Conservation (phyloP, 306 rosid species). For the Dicorynia guianensis region DNA sequence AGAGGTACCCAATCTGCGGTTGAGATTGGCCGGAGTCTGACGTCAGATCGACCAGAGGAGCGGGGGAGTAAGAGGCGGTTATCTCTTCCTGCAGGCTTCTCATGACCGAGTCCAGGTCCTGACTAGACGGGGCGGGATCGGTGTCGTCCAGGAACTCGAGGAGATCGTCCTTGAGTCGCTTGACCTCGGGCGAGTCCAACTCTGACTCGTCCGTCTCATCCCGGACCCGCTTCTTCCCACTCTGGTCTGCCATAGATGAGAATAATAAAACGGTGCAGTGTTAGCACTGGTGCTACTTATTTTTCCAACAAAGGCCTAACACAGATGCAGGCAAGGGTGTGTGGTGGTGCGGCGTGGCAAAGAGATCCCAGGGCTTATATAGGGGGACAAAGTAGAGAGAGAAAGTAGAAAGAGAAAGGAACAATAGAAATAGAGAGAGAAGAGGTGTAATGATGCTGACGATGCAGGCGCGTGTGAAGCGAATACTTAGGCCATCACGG, state of each 20-base stretch:
- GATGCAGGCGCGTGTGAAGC: conserved; percentile 81
- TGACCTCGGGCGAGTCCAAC: conserved; percentile 63
- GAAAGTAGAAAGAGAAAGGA: conserved; percentile 46
- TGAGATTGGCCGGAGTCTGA: conserved; percentile 71
- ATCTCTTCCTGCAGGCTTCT: conserved; percentile 84
- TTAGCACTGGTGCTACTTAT: not conserved
- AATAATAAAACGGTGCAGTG: not conserved
- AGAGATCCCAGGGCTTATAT: conserved; percentile 52
- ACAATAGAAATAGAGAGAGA: conserved; percentile 26
- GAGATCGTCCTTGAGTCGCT: conserved; percentile 70
- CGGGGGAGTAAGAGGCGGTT: conserved; percentile 49
- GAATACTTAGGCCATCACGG: conserved; percentile 67
- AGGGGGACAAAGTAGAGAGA: conserved; percentile 81
- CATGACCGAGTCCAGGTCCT: conserved; percentile 80
- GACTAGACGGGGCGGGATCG: conserved; percentile 55
- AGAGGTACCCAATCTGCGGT: conserved; percentile 75
- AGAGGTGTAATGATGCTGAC: conserved; percentile 63
- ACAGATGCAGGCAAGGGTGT: conserved; percentile 18
- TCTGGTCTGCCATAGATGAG: conserved; percentile 47
- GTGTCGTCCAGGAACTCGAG: conserved; percentile 71
- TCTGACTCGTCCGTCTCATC: conserved; percentile 57
- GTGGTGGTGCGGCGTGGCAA: conserved; percentile 42
- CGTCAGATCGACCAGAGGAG: conserved; percentile 53
- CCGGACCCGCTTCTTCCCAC: conserved; percentile 60
- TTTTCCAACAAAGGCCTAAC: not conserved